Evolutionary conservation across 164 flowering plant genomes (phyloP).

Genomic region (Taxillus chinensis): DNA sequence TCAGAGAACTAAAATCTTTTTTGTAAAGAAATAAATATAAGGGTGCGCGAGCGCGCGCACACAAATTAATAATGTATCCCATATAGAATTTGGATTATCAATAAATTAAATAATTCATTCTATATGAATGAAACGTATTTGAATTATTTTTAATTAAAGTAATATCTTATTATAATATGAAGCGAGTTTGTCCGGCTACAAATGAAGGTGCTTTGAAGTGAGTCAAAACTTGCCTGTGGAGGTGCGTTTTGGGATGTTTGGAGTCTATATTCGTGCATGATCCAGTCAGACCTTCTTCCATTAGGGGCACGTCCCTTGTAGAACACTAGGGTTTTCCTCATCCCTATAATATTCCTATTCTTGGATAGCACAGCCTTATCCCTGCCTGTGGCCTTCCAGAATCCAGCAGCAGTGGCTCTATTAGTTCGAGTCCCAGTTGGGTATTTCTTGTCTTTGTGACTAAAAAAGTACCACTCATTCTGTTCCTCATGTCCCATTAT

Average conservation of each 20-base stretch:
- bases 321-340: slow-evolving; percentile 82
- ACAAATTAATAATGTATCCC: no score
- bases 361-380: slow-evolving; percentile 70
- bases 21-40: no score
- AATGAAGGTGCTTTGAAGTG: no score
- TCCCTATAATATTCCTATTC: slow-evolving; percentile 43
- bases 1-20: no score
- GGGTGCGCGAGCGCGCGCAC: no score
- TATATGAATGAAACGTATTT: no score
- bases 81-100: no score
- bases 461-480: slow-evolving; percentile 79
- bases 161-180: no score
- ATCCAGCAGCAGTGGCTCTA: slow-evolving; percentile 70
- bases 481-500: slow-evolving; percentile 55
- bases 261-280: slow-evolving; percentile 75
- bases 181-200: no score
- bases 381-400: slow-evolving; percentile 84
- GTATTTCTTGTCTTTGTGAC: slow-evolving; percentile 77
- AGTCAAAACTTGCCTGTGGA: slow-evolving; percentile 39
- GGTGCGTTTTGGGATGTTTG: slow-evolving; percentile 54
- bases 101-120: no score
- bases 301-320: slow-evolving; percentile 80
- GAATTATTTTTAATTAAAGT: no score
- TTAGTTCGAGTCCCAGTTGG: slow-evolving; percentile 76
- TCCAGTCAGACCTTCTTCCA: slow-evolving; percentile 71